Evolutionary conservation across 208 protist genomes (phyloP).

Genomic region (Wallacemonas rigidus): DNA sequence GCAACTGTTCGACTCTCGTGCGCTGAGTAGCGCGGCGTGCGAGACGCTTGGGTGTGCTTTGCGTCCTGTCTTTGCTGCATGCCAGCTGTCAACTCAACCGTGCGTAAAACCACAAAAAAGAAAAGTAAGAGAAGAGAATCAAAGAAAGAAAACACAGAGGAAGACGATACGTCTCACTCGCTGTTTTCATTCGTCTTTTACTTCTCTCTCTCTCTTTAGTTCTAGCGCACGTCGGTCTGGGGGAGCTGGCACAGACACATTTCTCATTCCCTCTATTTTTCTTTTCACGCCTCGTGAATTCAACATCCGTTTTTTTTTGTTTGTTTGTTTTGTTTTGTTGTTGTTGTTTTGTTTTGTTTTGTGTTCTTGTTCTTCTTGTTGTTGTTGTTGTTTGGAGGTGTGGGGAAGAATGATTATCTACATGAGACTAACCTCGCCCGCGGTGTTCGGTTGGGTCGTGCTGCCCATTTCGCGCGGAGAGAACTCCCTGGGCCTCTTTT

Average conservation of each 20-base stretch:
- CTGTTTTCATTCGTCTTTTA: no score
- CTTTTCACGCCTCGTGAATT: neutral
- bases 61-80: no score
- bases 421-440: neutral
- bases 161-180: neutral
- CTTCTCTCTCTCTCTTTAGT: no score
- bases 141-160: conserved; percentile 12
- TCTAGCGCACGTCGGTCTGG: no score
- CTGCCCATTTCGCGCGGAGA: no score
- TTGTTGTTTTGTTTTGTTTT: neutral
- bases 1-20: no score
- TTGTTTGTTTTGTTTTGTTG: neutral
- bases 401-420: neutral
- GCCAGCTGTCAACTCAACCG: no score
- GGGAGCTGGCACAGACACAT: neutral
- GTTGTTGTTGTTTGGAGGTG: neutral
- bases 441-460: no score
- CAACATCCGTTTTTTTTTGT: neutral
- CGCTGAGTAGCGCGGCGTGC: neutral
- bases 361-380: conserved; percentile 26
- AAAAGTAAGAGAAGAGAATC: neutral
- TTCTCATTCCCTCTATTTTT: neutral
- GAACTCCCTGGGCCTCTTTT: no score
- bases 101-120: neutral
- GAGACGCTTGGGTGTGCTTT: no score